Evolutionary conservation across 2,329 filamentous ascomycete species (phyloP).

Genomic region (Ceratocystis papillata): DNA sequence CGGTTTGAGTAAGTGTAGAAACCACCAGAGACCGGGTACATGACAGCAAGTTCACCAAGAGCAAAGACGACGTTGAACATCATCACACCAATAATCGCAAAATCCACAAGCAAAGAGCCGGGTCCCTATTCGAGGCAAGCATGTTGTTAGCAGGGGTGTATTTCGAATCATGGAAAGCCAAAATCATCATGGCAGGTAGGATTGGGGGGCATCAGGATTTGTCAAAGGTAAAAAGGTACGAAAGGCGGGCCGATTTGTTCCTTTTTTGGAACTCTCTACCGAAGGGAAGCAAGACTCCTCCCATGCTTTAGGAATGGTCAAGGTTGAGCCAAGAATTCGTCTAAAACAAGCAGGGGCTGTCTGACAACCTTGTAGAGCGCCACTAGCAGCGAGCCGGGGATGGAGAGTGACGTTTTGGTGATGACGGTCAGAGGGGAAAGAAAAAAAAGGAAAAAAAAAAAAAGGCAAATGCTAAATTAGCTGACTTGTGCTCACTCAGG

Average conservation of each 20-base stretch:
- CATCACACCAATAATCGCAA: slow-evolving; percentile 48
- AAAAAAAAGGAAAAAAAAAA: not conserved
- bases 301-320: not conserved
- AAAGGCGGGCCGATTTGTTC: not conserved
- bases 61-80: slow-evolving; percentile 52
- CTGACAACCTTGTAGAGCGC: not conserved
- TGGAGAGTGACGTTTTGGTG: not conserved
- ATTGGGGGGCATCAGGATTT: not conserved
- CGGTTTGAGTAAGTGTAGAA: slow-evolving; percentile 53
- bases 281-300: not conserved
- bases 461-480: not conserved
- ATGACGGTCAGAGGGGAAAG: not conserved
- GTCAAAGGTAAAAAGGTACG: not conserved
- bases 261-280: slow-evolving; percentile 7
- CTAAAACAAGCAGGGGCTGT: not conserved
- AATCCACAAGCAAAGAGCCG: slow-evolving; percentile 39
- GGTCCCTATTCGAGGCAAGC: slow-evolving; percentile 30
- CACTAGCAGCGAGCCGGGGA: not conserved
- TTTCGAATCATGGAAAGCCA: not conserved
- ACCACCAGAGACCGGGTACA: slow-evolving; percentile 52
- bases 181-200: not conserved
- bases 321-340: not conserved
- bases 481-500: not conserved
- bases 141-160: slow-evolving; percentile 19
- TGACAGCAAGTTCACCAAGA: slow-evolving; percentile 50